Evolutionary conservation across 106 monocot species (phyloP).

Genomic region (Acorus calamus): DNA sequence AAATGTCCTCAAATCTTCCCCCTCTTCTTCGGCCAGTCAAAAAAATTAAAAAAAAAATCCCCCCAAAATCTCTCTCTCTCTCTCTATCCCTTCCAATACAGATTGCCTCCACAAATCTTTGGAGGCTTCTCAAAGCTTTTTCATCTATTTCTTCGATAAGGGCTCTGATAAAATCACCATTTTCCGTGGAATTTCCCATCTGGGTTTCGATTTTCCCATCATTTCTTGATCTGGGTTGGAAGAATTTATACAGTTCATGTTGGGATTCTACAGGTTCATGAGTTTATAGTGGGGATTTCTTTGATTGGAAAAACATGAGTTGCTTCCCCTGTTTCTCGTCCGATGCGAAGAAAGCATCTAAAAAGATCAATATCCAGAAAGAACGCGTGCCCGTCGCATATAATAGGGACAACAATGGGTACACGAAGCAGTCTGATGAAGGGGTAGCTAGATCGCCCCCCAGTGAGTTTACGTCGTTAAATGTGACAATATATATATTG

Average conservation of each 20-base stretch:
- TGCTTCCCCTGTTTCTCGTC: conserved; percentile 32
- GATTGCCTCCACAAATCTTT: background rate
- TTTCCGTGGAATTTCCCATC: background rate
- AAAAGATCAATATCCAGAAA: conserved; percentile 2
- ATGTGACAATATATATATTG: no score
- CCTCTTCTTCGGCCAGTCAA: background rate
- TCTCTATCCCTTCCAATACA: background rate
- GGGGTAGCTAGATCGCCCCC: no score
- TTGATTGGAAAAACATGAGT: conserved; percentile 11
- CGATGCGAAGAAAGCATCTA: conserved; percentile 11
- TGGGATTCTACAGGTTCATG: background rate
- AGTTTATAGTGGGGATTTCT: background rate
- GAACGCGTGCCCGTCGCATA: background rate
- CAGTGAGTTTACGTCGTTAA: no score
- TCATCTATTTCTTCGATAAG: background rate
- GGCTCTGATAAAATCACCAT: background rate
- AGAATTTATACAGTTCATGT: background rate
- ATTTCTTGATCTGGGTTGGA: background rate
- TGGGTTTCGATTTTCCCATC: background rate
- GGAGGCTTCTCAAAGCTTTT: background rate
- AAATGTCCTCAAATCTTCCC: conserved; percentile 2
- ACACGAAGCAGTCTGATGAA: no score
- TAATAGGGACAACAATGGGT: no score
- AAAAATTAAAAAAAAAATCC: background rate
- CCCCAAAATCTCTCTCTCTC: background rate